Percentiles rank a stretch among this genome's conserved stretches.
Conservation (phyloP, 2,329 filamentous ascomycete genomes). For the Trichophyton verrucosum region DNA sequence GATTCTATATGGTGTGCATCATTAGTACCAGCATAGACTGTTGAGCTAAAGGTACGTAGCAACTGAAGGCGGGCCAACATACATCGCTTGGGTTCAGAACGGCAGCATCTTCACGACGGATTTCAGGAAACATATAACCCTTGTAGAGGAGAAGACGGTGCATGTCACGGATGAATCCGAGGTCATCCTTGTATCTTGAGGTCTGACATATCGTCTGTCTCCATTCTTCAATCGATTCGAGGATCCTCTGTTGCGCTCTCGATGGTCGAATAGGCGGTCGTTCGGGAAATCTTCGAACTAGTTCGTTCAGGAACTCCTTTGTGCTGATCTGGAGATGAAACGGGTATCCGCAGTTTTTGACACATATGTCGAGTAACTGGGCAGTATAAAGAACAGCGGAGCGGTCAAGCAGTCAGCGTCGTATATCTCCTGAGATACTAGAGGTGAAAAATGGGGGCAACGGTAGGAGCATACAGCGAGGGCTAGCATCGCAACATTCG, state of each 20-base stretch:
- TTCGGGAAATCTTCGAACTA: conserved; percentile 91
- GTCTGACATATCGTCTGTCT: conserved; percentile 96
- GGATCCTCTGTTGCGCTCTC: conserved; percentile 78
- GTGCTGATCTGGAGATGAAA: conserved; percentile 98
- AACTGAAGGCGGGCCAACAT: conserved; percentile 31
- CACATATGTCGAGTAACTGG: conserved; percentile 87
- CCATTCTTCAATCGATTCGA: conserved; percentile 98
- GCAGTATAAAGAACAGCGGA: conserved; percentile 5
- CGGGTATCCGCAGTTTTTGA: conserved; percentile 98
- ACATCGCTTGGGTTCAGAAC: conserved; percentile 95
- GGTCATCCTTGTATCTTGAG: conserved; percentile 89
- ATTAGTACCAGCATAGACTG: conserved; percentile 1
- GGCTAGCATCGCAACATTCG: conserved; percentile 83
- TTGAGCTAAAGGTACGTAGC: conserved; percentile 7
- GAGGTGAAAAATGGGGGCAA: neutral
- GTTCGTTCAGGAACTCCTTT: conserved; percentile 97
- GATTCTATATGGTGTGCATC: conserved; percentile 46
- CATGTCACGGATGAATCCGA: conserved; percentile 96
- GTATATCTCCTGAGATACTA: neutral
- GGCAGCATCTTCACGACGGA: conserved; percentile 84
- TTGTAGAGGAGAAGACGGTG: conserved; percentile 91
- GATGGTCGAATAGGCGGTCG: conserved; percentile 75
- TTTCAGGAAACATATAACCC: conserved; percentile 88
- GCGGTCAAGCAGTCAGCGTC: neutral
- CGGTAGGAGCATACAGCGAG: conserved; percentile 46